phyloP scores from a whole-genome alignment of 371 early-diverging fungal genomes.

The Coemansia sp. region DNA sequence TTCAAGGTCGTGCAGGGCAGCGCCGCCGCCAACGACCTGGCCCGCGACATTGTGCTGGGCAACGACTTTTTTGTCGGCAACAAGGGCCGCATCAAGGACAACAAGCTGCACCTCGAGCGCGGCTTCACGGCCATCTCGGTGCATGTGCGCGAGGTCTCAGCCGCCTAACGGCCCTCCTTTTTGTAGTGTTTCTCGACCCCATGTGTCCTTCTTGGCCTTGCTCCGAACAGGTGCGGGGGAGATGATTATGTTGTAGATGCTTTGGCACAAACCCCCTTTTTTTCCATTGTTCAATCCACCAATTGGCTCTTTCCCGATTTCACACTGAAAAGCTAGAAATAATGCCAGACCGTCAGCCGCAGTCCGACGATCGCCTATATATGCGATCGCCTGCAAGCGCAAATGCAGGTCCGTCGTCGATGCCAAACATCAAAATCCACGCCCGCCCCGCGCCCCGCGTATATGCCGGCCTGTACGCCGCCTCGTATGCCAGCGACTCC shows the following conservation, averaged over 20 bases:
- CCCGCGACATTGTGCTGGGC: constrained; percentile 38
- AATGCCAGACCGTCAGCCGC: not conserved
- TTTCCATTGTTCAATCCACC: not conserved
- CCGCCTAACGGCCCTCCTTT: constrained; percentile 1
- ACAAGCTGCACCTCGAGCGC: constrained; percentile 37
- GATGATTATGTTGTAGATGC: not conserved
- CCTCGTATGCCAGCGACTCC: constrained; percentile 22
- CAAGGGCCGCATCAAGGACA: constrained; percentile 47
- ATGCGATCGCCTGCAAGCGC: not conserved
- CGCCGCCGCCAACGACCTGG: constrained; percentile 31
- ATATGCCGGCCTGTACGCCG: constrained; percentile 28
- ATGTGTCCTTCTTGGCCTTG: not conserved
- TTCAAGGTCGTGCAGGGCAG: constrained; percentile 40
- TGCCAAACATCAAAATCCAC: constrained; percentile 18
- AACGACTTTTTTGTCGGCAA: constrained; percentile 48
- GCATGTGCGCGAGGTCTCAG: constrained; percentile 38
- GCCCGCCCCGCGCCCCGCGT: not conserved
- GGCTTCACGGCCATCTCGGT: constrained; percentile 40
- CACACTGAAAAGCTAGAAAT: too few species aligned
- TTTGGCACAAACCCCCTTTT: not conserved
- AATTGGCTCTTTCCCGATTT: not conserved
- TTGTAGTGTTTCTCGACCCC: not conserved
- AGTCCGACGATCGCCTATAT: constrained; percentile 1
- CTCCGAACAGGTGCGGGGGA: not conserved
- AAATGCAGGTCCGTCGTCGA: constrained; percentile 5